Evolutionary conservation across 192 early-diverging fungal genomes (phyloP), one percentile per base, ranked within the genome.

Genomic region (Coemansia sp.): DNA sequence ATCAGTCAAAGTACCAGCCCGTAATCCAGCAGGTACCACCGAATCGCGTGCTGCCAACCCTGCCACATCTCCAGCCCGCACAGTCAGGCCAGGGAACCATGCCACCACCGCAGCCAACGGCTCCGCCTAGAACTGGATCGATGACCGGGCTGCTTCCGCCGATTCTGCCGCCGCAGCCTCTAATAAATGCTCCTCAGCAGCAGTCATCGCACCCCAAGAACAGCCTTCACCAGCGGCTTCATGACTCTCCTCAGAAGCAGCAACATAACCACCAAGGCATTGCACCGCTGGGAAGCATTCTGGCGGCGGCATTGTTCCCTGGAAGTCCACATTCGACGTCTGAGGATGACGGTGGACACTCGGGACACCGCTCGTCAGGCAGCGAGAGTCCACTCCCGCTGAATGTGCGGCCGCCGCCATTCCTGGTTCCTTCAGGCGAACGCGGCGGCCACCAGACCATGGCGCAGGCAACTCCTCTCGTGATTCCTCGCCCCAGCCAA

Each of bases 371-470:
- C 63, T 79, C 76, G 24, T 79, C 76, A 10, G 76, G 76, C 32
- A 79, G 76, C 57, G 76, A 81, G 56, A 74, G 78, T 43, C 73
- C 78, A 19, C 59, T 81, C 51, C 71, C 73, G 1, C 61, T 38
- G 0, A 58, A 74, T 27, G 73, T 75, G 19, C 78, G 71, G 6
- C 72, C 69, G 22, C 78, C 71, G 29, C 56, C 78, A 23, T 75
- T 81, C 57, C 62, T 81, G 26, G 73, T 81, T 7, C 78, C 78
- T 13, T 73, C 57, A 1, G 72, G 73, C 48, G 78, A 81, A 43
- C 71, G 78, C 52, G 78, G 78, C 54, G 73, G 78, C 3, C 71
- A 81, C 60, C 78, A 81, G 68, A 66, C 73, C 18, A 75, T 81
- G 78, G 52, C 66, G 8, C 73, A 75, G 65, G 73, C 73, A 19